These are phyloP conservation scores for Hymenoscyphus occultus DNA, from an alignment of 2,329 filamentous ascomycete genomes.

Conservation along the genomic window DNA sequence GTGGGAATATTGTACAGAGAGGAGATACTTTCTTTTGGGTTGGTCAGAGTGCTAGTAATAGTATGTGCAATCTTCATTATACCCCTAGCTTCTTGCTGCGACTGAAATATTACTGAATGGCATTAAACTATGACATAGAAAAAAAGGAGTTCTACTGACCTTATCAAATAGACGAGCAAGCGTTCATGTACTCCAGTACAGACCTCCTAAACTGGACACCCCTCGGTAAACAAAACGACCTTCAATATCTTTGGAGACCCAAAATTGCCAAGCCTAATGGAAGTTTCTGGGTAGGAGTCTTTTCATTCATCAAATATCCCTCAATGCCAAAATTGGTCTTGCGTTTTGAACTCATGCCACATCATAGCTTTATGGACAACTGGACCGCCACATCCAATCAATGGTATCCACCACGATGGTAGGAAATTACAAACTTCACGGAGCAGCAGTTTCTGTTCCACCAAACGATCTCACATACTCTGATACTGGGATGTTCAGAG, in stretches of 20 bases:
- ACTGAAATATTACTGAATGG: not conserved
- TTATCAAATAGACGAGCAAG: slow-evolving; percentile 34
- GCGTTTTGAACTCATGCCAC: not conserved
- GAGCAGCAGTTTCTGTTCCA: slow-evolving; percentile 38
- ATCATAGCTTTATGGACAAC: slow-evolving; percentile 40
- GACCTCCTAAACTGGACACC: slow-evolving; percentile 43
- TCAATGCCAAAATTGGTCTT: not conserved
- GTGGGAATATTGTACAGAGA: slow-evolving; percentile 39
- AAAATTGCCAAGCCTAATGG: slow-evolving; percentile 43
- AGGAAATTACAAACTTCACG: slow-evolving; percentile 34
- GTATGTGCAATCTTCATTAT: slow-evolving; percentile 23
- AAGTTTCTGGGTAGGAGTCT: slow-evolving; percentile 37
- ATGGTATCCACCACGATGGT: slow-evolving; percentile 36
- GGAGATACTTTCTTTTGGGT: slow-evolving; percentile 43
- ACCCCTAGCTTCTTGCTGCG: not conserved
- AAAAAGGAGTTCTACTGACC: too few relatives aligned
- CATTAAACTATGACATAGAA: too few relatives aligned
- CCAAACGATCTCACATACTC: slow-evolving; percentile 41
- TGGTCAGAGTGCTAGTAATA: slow-evolving; percentile 39
- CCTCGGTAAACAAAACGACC: slow-evolving; percentile 36
- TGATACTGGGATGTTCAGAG: slow-evolving; percentile 42
- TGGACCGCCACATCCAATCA: slow-evolving; percentile 40
- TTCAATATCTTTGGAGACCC: slow-evolving; percentile 41
- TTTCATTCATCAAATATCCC: not conserved
- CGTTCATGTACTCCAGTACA: slow-evolving; percentile 41